Conservation (phyloP, 768 basidiomycete species). For the Plicaturopsis crispa region DNA sequence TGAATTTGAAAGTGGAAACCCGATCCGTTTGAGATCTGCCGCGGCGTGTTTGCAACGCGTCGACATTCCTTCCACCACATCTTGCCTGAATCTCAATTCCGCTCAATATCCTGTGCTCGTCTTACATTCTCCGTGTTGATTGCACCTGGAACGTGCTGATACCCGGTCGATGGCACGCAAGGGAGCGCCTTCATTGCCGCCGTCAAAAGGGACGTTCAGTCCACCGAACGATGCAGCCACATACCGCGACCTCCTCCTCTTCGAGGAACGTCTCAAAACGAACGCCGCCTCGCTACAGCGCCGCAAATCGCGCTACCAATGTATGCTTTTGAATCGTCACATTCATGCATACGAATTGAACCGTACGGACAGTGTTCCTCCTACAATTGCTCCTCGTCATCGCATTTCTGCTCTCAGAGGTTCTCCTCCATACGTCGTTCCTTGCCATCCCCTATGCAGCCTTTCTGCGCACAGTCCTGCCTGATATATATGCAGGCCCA, state of each 20-base stretch:
- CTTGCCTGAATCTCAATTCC: too few relatives aligned
- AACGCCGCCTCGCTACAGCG: slow-evolving; percentile 77
- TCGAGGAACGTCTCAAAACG: slow-evolving; percentile 95
- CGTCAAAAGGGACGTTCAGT: slow-evolving; percentile 30
- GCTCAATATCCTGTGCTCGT: too few relatives aligned
- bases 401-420: slow-evolving; percentile 66
- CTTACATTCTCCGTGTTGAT: too few relatives aligned
- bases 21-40: too few relatives aligned
- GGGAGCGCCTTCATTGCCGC: too few relatives aligned
- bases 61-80: too few relatives aligned
- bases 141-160: too few relatives aligned
- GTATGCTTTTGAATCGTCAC: slow-evolving; percentile 33
- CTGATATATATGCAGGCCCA: slow-evolving; percentile 38
- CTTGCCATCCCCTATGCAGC: slow-evolving; percentile 55
- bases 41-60: too few relatives aligned
- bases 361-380: slow-evolving; percentile 55
- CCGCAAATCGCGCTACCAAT: slow-evolving; percentile 76
- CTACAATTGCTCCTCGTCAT: slow-evolving; percentile 60
- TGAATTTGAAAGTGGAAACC: too few relatives aligned
- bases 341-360: slow-evolving; percentile 7
- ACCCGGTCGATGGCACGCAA: too few relatives aligned
- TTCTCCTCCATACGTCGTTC: slow-evolving; percentile 61
- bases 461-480: slow-evolving; percentile 40
- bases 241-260: slow-evolving; percentile 81
- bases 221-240: slow-evolving; percentile 74